Percentiles rank a stretch among this genome's conserved stretches.
Evolutionary conservation across 2,329 filamentous ascomycete genomes (phyloP).

Genomic region (Fulvia fulva): DNA sequence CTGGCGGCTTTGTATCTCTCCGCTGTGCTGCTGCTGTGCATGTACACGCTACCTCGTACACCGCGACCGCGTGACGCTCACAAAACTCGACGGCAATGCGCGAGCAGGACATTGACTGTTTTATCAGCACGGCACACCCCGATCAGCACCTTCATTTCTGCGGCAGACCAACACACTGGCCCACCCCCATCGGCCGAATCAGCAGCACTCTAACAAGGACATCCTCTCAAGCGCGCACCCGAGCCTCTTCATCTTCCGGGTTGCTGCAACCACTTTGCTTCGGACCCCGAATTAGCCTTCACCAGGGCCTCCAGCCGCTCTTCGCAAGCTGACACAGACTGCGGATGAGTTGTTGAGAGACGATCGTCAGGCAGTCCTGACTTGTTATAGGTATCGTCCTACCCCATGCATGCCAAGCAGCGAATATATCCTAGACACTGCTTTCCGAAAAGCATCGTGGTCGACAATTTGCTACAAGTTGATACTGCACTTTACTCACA

Average conservation of each 20-base stretch:
- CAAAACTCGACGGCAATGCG: background rate
- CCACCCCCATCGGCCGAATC: background rate
- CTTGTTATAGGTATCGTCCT: background rate
- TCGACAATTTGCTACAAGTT: background rate
- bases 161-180: background rate
- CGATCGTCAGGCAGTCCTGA: background rate
- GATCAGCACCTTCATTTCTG: background rate
- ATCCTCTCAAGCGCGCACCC: background rate
- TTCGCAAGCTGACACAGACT: background rate
- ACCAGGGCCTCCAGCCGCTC: background rate
- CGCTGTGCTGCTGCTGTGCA: background rate
- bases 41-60: background rate
- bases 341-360: background rate
- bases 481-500: background rate
- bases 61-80: background rate
- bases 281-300: background rate
- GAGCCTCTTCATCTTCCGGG: background rate
- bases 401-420: too few relatives aligned
- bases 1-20: background rate
- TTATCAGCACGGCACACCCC: background rate
- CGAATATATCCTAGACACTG: too few relatives aligned
- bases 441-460: too few relatives aligned
- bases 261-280: background rate
- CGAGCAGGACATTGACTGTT: background rate
- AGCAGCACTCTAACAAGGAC: background rate